These are phyloP conservation scores for Puccinia sorghi DNA, from an alignment of 1,284 basidiomycete species.

Conservation along the genomic window DNA sequence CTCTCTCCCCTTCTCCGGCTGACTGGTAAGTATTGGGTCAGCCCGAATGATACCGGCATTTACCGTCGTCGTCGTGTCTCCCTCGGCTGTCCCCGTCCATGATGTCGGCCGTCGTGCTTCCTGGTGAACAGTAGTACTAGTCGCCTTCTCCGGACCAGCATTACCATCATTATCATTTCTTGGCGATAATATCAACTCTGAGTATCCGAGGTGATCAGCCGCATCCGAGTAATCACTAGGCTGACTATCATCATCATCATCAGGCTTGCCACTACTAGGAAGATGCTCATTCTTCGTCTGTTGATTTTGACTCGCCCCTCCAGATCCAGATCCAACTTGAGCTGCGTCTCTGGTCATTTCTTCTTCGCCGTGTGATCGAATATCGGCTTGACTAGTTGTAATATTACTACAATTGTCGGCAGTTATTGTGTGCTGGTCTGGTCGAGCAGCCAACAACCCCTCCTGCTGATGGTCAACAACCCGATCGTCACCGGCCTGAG, in stretches of 20 bases:
- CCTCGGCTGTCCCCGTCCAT: no score
- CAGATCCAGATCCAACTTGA: no score
- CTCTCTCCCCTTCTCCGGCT: not conserved
- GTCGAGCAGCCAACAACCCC: not conserved
- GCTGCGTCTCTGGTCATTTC: no score
- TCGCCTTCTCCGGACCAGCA: not conserved
- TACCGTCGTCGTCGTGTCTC: not conserved
- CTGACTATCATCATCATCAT: slow-evolving; percentile 18
- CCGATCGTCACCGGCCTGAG: not conserved
- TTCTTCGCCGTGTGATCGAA: not conserved
- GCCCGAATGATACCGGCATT: not conserved
- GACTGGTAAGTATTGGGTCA: not conserved
- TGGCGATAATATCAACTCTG: slow-evolving; percentile 8
- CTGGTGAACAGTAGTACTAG: not conserved
- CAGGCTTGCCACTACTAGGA: not conserved
- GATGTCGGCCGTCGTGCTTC: not conserved
- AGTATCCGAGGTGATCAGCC: slow-evolving; percentile 3
- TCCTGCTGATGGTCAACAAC: not conserved
- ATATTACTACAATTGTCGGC: not conserved
- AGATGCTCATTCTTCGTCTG: not conserved
- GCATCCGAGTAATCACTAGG: slow-evolving; percentile 20
- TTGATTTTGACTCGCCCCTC: no score
- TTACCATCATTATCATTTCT: not conserved
- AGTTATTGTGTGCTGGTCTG: not conserved
- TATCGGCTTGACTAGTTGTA: slow-evolving; percentile 1